A percentile compares a stretch with the other conserved stretches of the same genome.
These are phyloP conservation scores for Monilinia polystroma DNA, from an alignment of 2,329 filamentous ascomycete genomes.

Conservation along the genomic window DNA sequence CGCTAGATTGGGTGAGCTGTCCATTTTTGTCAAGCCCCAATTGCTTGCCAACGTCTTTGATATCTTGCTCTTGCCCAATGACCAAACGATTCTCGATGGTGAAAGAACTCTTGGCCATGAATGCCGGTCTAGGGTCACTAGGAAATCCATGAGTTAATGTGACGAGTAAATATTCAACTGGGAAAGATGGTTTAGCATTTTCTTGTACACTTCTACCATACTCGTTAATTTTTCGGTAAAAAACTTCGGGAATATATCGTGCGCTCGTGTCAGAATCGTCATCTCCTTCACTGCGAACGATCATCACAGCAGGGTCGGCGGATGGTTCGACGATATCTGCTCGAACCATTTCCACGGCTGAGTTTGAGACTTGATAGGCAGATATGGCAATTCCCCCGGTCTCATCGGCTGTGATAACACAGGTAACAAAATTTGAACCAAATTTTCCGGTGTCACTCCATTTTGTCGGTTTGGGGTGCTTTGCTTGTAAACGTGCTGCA, in stretches of 20 bases:
- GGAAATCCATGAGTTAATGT: conserved; percentile 97
- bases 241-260: conserved; percentile 95
- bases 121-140: conserved; percentile 71
- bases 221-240: conserved; percentile 93
- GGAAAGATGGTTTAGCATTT: conserved; percentile 94
- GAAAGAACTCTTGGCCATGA: conserved; percentile 66
- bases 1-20: conserved; percentile 56
- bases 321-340: conserved; percentile 95
- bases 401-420: conserved; percentile 90
- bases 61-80: conserved; percentile 82
- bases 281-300: conserved; percentile 87
- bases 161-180: conserved; percentile 93
- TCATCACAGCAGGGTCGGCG: conserved; percentile 88
- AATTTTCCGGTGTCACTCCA: conserved; percentile 96
- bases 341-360: conserved; percentile 93
- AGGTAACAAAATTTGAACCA: conserved; percentile 96
- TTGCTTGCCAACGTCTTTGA: conserved; percentile 61
- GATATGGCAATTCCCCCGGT: conserved; percentile 84
- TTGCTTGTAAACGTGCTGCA: conserved; percentile 81
- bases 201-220: conserved; percentile 96
- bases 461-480: conserved; percentile 85
- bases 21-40: conserved; percentile 62
- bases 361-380: conserved; percentile 92
- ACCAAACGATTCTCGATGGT: conserved; percentile 89
- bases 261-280: conserved; percentile 66